phyloP scores from a whole-genome alignment of 257 asterid genomes.

The Buddleja alternifolia region DNA sequence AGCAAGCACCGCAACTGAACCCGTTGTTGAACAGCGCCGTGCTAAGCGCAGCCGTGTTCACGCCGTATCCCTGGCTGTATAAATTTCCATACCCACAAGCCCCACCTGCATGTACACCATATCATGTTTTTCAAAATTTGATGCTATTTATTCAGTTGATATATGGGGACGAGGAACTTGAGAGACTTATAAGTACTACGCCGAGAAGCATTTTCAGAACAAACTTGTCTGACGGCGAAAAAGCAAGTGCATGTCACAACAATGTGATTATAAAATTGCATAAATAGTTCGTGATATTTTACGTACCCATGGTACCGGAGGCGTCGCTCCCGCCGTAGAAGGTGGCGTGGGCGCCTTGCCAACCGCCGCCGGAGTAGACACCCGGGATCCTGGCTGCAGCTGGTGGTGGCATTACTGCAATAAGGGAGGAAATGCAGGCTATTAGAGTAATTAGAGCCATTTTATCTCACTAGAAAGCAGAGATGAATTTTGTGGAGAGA shows the following conservation, averaged over 20 bases:
- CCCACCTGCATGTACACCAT: conserved; percentile 57
- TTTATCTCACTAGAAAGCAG: conserved; percentile 25
- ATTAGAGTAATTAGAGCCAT: conserved; percentile 48
- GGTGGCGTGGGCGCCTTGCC: conserved; percentile 85
- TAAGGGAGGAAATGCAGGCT: conserved; percentile 42
- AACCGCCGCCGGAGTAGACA: conserved; percentile 58
- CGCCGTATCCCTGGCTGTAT: conserved; percentile 92
- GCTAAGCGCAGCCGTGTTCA: conserved; percentile 88
- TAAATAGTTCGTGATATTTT: background rate
- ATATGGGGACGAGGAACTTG: too few relatives aligned
- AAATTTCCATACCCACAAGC: conserved; percentile 89
- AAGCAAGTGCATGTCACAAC: too few relatives aligned
- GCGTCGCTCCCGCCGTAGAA: conserved; percentile 92
- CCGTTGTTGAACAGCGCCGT: conserved; percentile 85
- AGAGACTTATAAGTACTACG: too few relatives aligned
- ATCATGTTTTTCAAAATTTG: background rate
- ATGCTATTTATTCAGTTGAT: too few relatives aligned
- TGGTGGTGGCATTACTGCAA: conserved; percentile 23
- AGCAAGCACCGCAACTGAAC: conserved; percentile 79
- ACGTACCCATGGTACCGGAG: conserved; percentile 89
- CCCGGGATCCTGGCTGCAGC: conserved; percentile 69
- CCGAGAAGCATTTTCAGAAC: too few relatives aligned
- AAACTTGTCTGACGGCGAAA: too few relatives aligned
- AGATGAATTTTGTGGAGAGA: background rate
- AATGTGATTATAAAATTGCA: too few relatives aligned